A percentile compares a stretch with the other conserved stretches of the same genome.
These are phyloP conservation scores for Chytridium lagenaria DNA, from an alignment of 371 early-diverging fungal genomes.

Conservation along the genomic window DNA sequence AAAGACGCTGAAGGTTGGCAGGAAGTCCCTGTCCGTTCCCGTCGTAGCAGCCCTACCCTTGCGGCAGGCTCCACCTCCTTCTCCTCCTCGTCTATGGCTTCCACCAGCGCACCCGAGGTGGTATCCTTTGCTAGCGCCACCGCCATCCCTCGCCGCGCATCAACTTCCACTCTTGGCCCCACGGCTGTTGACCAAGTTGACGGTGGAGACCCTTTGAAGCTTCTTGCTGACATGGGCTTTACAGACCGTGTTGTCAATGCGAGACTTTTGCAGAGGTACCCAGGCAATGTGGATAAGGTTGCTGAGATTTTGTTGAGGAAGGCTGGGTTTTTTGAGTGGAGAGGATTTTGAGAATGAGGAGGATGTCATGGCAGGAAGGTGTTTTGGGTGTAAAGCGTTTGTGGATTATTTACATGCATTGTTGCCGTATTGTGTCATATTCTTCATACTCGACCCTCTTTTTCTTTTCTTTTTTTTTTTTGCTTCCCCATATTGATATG, in stretches of 20 bases:
- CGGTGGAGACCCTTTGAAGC: not conserved
- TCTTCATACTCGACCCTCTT: no score
- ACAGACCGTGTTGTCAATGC: slow-evolving; percentile 18
- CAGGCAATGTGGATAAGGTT: slow-evolving; percentile 29
- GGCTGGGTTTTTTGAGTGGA: not conserved
- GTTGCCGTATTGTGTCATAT: no score
- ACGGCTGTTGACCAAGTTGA: not conserved
- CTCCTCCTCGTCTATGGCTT: not conserved
- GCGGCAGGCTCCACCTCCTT: not conserved
- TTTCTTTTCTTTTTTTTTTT: no score
- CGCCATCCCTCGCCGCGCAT: not conserved
- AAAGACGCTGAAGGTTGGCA: not conserved
- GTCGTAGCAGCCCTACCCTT: not conserved
- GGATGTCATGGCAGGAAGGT: not conserved
- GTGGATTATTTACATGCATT: no score
- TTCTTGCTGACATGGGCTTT: slow-evolving; percentile 32
- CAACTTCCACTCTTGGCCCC: not conserved
- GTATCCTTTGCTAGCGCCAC: not conserved
- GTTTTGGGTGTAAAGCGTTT: not conserved
- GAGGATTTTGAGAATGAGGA: slow-evolving; percentile 8
- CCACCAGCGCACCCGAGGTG: not conserved
- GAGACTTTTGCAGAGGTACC: slow-evolving; percentile 15
- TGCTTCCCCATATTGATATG: no score
- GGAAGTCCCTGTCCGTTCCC: not conserved
- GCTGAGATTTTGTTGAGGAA: slow-evolving; percentile 23